Base-by-base conservation (phyloP, 495 filamentous ascomycete species). In the Podospora fimiseda region DNA sequence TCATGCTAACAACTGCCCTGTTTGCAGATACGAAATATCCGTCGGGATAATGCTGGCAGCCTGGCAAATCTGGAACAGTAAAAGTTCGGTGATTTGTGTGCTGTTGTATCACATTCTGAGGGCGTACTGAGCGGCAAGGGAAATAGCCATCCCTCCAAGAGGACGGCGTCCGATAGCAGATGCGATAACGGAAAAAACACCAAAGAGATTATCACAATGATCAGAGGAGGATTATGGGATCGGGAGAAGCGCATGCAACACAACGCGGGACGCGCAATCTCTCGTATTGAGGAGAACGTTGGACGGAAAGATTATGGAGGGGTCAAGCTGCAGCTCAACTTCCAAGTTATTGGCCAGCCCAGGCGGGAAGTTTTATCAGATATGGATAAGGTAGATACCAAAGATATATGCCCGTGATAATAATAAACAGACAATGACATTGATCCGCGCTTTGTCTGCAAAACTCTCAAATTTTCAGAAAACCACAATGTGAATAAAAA, bases 251-350 rank as follows among this genome's bases (percentile, higher is more conserved):
- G 27, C 11, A 33, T 33, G 27, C 27, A 11, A 33, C 27, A 33
- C 11, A 41, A 41, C 39, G 39, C 39, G 39, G 43, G 43, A 47
- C 44, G 23, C 24, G 44, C 22, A 47, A 47, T 47, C 44, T n/a
- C n/a, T 47, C 44, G 44, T 47, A 47, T 47, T n/a, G 23, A 47
- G 22, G 13, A 30, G 23, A 24, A 21, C 14, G 23, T 24, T 47
- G 44, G 20, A 14, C 14, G 44, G 9, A 20, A 20, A 47, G 20
- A 33, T 27, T 47, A 14, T 9, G 13, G 44, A 22, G 23, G 21
- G 44, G 44, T 47, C 22, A 24, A 24, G 23, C 44, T 22, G 21
- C 44, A 30, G 44, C 19, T 19, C 39, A 16, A 42, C 15, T 21
- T 44, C 18, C 22, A 44, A 19, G 22, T 19, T 44, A 13, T 44